phyloP scores from a whole-genome alignment of 805 yeast genomes.

The Cyberlindnera lachancei region DNA sequence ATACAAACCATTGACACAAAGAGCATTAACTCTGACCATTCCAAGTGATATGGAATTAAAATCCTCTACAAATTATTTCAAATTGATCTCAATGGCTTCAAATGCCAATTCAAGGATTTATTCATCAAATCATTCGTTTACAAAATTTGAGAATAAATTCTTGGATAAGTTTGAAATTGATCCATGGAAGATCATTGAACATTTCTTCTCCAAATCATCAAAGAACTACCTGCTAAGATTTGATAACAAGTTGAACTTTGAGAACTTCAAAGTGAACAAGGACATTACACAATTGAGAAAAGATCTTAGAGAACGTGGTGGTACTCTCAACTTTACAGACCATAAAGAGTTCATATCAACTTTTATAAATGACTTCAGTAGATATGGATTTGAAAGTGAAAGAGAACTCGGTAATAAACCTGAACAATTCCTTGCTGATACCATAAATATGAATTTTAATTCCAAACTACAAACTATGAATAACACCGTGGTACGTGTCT shows the following conservation, averaged over 20 bases:
- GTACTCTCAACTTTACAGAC: conserved; percentile 20
- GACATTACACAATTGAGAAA: conserved; percentile 19
- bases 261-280: conserved; percentile 21
- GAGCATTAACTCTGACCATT: conserved; percentile 29
- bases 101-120: conserved; percentile 27
- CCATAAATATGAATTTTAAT: conserved; percentile 24
- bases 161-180: conserved; percentile 34
- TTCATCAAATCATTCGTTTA: conserved; percentile 27
- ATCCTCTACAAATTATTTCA: conserved; percentile 25
- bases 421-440: conserved; percentile 21
- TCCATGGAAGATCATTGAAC: conserved; percentile 28
- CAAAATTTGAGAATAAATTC: conserved; percentile 33
- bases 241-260: conserved; percentile 25
- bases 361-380: conserved; percentile 20
- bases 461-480: conserved; percentile 19
- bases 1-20: conserved; percentile 26
- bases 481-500: conserved; percentile 25
- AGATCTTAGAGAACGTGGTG: conserved; percentile 17
- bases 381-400: conserved; percentile 20
- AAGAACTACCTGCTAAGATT: conserved; percentile 27
- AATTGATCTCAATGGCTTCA: conserved; percentile 28
- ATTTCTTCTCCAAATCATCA: conserved; percentile 29
- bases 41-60: conserved; percentile 19
- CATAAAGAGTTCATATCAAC: conserved; percentile 20
- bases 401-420: conserved; percentile 14